These are phyloP conservation scores for Gastrodia elata DNA, from an alignment of 106 monocot genomes.

Conservation along the genomic window DNA sequence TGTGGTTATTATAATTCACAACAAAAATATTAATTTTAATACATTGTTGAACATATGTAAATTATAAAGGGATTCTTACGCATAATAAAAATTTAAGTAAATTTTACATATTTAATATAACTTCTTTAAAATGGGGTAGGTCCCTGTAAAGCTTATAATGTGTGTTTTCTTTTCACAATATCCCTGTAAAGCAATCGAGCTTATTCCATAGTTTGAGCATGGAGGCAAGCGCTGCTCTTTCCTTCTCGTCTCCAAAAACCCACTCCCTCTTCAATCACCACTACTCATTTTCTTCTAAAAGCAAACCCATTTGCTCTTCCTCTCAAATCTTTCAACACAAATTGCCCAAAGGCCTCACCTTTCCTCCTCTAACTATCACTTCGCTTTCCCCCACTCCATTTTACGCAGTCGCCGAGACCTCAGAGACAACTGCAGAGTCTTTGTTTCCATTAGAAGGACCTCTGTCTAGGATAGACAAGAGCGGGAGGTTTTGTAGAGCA, in stretches of 20 bases:
- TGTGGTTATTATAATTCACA: too few species aligned
- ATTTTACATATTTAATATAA: too few species aligned
- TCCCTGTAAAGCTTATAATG: too few species aligned
- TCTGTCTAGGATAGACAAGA: slow-evolving; percentile 41
- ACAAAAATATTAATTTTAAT: too few species aligned
- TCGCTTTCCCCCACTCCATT: slow-evolving; percentile 7
- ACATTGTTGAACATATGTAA: too few species aligned
- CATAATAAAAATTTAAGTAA: too few species aligned
- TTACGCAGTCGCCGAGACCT: slow-evolving; percentile 20
- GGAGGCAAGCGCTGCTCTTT: slow-evolving; percentile 32
- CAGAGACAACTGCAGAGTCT: slow-evolving; percentile 15
- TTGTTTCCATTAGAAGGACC: slow-evolving; percentile 6
- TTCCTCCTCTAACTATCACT: slow-evolving; percentile 1
- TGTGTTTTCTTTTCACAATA: too few species aligned
- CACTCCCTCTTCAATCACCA: slow-evolving; percentile 26
- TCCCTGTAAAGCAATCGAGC: too few species aligned
- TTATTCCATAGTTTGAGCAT: too few species aligned
- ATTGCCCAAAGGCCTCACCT: slow-evolving; percentile 11
- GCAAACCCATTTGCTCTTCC: slow-evolving; percentile 7
- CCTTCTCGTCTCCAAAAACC: slow-evolving; percentile 40
- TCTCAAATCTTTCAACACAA: slow-evolving; percentile 12
- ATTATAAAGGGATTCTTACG: too few species aligned
- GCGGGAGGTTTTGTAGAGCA: slow-evolving; percentile 76
- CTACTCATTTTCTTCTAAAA: slow-evolving; percentile 14
- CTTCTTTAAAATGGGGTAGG: too few species aligned